Conservation (phyloP, 176 grass and related monocot genomes). For the Phragmites australis region DNA sequence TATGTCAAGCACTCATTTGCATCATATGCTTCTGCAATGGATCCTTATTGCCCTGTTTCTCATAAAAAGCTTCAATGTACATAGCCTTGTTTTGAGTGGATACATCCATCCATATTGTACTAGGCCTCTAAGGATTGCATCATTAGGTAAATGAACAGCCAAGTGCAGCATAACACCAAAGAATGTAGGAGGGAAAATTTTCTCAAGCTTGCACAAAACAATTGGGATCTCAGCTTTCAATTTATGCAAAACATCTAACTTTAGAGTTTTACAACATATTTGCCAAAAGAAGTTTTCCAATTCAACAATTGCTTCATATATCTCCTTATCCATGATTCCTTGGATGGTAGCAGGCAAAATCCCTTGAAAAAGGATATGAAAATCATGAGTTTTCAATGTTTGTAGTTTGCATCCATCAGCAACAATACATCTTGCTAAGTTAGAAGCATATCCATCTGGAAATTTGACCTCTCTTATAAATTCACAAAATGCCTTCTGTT, state of each 20-base stretch:
- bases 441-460: neutral
- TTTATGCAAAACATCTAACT: neutral
- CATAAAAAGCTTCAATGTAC: too few relatives aligned
- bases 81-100: too few relatives aligned
- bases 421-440: neutral
- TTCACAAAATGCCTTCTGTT: too few relatives aligned
- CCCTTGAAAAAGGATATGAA: neutral
- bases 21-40: neutral
- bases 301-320: neutral
- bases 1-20: neutral
- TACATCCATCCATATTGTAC: too few relatives aligned
- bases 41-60: neutral
- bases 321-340: neutral
- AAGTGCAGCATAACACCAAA: neutral
- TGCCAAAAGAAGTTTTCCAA: neutral
- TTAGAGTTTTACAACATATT: too few relatives aligned
- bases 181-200: slow-evolving; percentile 24
- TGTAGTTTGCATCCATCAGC: neutral
- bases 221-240: slow-evolving; percentile 7
- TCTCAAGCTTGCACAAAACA: slow-evolving; percentile 36
- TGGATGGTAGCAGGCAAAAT: neutral
- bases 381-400: neutral
- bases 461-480: neutral
- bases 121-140: neutral
- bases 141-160: neutral